Base-by-base conservation (phyloP, 345 rosid genomes). In the Leavenworthia alabamica region DNA sequence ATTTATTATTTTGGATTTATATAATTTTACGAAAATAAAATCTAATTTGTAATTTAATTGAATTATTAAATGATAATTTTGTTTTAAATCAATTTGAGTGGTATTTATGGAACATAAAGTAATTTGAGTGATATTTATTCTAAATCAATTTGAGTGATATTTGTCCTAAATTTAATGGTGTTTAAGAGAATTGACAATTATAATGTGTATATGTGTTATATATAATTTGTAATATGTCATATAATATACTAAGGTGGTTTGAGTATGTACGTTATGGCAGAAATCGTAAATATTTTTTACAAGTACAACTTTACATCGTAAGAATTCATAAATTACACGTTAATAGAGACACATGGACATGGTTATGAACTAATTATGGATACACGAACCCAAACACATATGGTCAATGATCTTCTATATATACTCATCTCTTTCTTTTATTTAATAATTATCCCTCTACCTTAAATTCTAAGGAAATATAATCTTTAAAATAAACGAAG, bases 261-360 rank as follows among this genome's bases (percentile, higher is more conserved):
- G 52, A 23, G 20, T 17, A 50, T 59, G 45, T 46, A 68, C 60
- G 54, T 42, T 40, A 60, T 68, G 60, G 73, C 60, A 59, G 20
- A 41, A 42, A 11, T 24, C 37, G 60, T 59, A 68, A 68, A 59
- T 68, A 68, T 11, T 22, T n/a, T 11, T 22, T 8, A 3, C 7
- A 51, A 51, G 67, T 24, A 68, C 40, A 60, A 69, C 26, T 60
- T 53, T 48, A 22, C 45, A 60, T 50, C 49, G 73, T 60, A 53
- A 53, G 67, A 68, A 60, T 44, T 35, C 67, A 62, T 60, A 44
- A 20, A 9, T 62, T 69, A 60, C 73, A 68, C 73, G 73, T 53
- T 44, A 60, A 43, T 11, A 52, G 73, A 69, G 67, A 69, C 73
- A 69, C 73, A 69, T 69, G 67, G 62, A 60, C 44, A 22, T 42